A percentile compares a stretch with the other conserved stretches of the same genome.
phyloP scores from a whole-genome alignment of 2,329 filamentous ascomycete genomes.

The Colletotrichum ledebouriae region DNA sequence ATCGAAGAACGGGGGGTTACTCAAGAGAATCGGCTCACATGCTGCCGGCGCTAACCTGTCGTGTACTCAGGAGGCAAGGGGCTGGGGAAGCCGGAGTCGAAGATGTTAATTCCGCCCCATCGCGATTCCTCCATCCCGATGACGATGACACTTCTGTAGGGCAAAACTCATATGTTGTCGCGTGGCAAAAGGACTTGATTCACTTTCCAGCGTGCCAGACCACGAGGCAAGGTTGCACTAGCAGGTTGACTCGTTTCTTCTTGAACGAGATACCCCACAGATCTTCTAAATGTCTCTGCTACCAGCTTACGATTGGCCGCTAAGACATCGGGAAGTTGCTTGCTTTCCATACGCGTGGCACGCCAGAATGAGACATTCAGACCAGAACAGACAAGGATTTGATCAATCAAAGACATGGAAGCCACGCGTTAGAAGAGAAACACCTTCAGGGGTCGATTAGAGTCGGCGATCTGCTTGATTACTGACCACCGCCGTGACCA shows the following conservation, averaged over 20 bases:
- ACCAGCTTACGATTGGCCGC: constrained; percentile 21
- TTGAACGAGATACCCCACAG: constrained; percentile 31
- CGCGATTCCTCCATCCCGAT: constrained; percentile 10
- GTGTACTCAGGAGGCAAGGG: constrained; percentile 10
- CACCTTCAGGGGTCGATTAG: constrained; percentile 10
- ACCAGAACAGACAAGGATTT: constrained; percentile 17
- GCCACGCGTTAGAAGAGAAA: constrained; percentile 25
- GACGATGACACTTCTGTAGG: constrained; percentile 26
- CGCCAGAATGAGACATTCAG: constrained; percentile 25
- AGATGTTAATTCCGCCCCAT: neutral
- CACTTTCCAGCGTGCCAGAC: constrained; percentile 38
- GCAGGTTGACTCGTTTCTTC: constrained; percentile 25
- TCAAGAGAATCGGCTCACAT: neutral
- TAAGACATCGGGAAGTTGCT: constrained; percentile 29
- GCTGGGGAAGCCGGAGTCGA: constrained; percentile 8
- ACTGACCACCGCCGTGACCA: constrained; percentile 16
- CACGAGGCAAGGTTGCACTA: constrained; percentile 37
- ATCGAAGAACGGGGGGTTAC: neutral
- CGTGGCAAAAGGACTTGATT: constrained; percentile 36
- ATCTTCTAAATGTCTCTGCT: constrained; percentile 26
- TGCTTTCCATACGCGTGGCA: constrained; percentile 28
- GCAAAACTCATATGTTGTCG: constrained; percentile 22
- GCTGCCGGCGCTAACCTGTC: neutral
- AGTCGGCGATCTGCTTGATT: constrained; percentile 31
- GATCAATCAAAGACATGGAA: constrained; percentile 38